Evolutionary conservation across 1,284 basidiomycete genomes (phyloP), one percentile per base, ranked within the genome.

Genomic region (Grifola frondosa): DNA sequence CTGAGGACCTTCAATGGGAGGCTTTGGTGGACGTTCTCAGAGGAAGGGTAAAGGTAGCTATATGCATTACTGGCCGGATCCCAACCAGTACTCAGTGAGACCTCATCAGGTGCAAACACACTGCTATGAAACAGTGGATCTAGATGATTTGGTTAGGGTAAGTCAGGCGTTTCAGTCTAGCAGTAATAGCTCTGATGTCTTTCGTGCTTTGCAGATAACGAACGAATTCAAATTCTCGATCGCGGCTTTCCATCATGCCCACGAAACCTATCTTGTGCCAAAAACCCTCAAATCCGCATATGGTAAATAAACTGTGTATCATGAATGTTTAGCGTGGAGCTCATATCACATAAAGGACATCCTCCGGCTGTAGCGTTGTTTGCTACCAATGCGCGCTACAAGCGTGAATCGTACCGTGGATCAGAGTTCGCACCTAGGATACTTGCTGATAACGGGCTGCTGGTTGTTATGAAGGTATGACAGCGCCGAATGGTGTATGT

Each of bases 21-120:
- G 84, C 84, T 4, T 69, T 96, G 11, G 88, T 93, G 4, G 93
- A 95, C 54, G 88, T 94, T 7, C 73, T 97, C n/a, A 73, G 94
- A 32, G 89, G 84, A 8, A 74, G 76, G 17, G 86, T 89, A 50
- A 88, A 88, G 71, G 83, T 83, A 30, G 4, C 34, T 24, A 11
- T 8, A 1, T 16, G 36, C n/a, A 28, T 19, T 20, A 11, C 4
- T 6, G 6, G 9, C 10, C 4, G n/a, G 15, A 11, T 16, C 8
- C 8, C 10, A 30, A 17, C 11, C 23, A 17, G 24, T 6, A 6
- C 24, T 36, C 10, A 36, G n/a, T 19, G 3, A 15, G 8, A 30
- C 6, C 4, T 12, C 16, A 15, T 13, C 22, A 79, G 77, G 83
- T 93, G 41, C 87, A 91, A 56, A 81, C 79, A 15, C 88, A 92